Base-by-base conservation (phyloP, 306 rosid genomes). In the Cicer cuneatum region DNA sequence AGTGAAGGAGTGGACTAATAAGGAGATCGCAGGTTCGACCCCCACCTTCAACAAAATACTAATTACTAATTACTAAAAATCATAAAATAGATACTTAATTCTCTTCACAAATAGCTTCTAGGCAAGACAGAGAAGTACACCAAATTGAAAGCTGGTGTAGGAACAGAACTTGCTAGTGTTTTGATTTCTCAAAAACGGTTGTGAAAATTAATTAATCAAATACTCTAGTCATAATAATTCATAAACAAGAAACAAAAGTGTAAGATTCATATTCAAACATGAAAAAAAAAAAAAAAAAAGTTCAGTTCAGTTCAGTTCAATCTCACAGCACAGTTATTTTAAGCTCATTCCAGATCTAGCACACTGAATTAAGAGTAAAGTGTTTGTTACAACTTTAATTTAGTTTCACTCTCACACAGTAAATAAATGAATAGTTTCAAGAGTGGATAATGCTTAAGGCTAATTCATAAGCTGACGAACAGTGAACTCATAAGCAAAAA, bases 291-390 rank as follows among this genome's bases (percentile, higher is more conserved):
- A 24, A 60, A 14, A 2, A 71, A 38, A n/a, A n/a, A n/a, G 16
- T 19, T 51, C 2, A 15, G n/a, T 59, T 70, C 40, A 19, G 16
- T 19, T 51, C 2, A 15, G n/a, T 59, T 70, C 40, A 19, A 64
- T 35, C 49, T 77, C 70, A 77, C 7, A 58, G 35, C 13, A 24
- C 2, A 58, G 35, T 8, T 18, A 12, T 7, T 54, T 6, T 7
- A 46, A 47, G 21, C 9, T 10, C 2, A 47, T 59, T 72, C 58
- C 74, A 79, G 78, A 79, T 79, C 83, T 79, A 78, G 8, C 53
- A 45, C 45, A 42, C 33, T n/a, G 49, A 41, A 51, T 52, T 47
- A 33, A 53, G 5, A 41, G 61, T 6, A 63, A 71, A 33, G 46
- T 62, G 47, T 38, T 62, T 41, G 54, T 10, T 73, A 19, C 16